These are phyloP conservation scores for Eimeria acervulina DNA, from an alignment of 169 alveolate genomes.

Conservation along the genomic window DNA sequence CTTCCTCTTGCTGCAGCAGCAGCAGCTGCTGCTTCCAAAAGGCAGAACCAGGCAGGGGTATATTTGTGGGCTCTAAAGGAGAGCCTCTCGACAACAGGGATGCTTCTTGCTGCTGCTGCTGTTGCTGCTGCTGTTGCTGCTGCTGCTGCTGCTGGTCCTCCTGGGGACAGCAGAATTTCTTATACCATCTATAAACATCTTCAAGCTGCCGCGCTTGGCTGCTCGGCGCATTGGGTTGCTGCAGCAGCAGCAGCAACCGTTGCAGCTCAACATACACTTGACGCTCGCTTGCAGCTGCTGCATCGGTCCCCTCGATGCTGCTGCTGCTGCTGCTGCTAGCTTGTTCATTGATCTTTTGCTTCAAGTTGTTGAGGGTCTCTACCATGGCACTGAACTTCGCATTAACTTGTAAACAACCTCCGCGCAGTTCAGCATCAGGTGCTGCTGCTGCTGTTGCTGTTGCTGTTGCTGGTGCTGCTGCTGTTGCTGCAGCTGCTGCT, in stretches of 20 bases:
- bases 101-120: slow-evolving; percentile 8
- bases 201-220: slow-evolving; percentile 27
- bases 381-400: not conserved
- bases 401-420: not conserved
- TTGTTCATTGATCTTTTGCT: not conserved
- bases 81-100: not conserved
- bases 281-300: not conserved
- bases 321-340: slow-evolving; percentile 15
- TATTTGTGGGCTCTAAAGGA: not conserved
- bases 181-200: not conserved
- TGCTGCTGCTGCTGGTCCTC: slow-evolving; percentile 49
- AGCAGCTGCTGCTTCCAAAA: slow-evolving; percentile 1
- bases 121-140: slow-evolving; percentile 1
- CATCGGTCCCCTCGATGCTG: not conserved
- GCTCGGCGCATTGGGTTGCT: slow-evolving; percentile 29
- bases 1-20: not conserved
- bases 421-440: not conserved
- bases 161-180: slow-evolving; percentile 5
- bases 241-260: slow-evolving; percentile 61
- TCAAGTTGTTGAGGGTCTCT: not conserved
- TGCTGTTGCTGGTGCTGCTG: slow-evolving; percentile 8
- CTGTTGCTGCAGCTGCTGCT: not conserved
- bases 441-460: slow-evolving; percentile 14
- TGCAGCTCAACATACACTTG: slow-evolving; percentile 22
- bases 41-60: slow-evolving; percentile 35